Evolutionary conservation across 208 protist genomes (phyloP).

Genomic region (Trypanosoma mega): DNA sequence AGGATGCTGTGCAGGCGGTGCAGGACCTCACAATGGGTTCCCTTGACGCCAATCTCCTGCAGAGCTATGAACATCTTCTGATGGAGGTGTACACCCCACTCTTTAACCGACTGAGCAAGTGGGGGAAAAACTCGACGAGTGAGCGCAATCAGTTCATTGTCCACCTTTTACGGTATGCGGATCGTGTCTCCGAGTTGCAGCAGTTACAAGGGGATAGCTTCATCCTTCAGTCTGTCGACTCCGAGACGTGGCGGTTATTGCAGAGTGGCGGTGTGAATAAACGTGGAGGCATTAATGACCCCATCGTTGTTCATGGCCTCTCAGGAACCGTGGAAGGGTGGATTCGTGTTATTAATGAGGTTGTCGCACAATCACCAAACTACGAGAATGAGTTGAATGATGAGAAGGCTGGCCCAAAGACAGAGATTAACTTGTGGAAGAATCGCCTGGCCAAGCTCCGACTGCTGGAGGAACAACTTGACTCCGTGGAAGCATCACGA

Average conservation of each 20-base stretch:
- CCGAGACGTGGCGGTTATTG: conserved; percentile 77
- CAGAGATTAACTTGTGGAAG: conserved; percentile 95
- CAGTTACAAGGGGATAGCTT: conserved; percentile 74
- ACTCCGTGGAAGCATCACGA: conserved; percentile 60
- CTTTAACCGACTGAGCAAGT: conserved; percentile 75
- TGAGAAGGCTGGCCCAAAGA: conserved; percentile 90
- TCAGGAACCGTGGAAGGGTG: conserved; percentile 71
- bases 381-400: conserved; percentile 90
- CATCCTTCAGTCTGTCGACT: conserved; percentile 53
- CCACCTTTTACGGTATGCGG: conserved; percentile 81
- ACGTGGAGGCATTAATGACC: conserved; percentile 77
- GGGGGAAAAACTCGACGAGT: conserved; percentile 88
- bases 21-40: conserved; percentile 87
- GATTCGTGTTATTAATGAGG: conserved; percentile 65
- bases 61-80: conserved; percentile 86
- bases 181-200: conserved; percentile 89
- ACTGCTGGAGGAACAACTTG: conserved; percentile 90
- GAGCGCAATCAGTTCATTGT: conserved; percentile 88
- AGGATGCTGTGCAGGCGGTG: conserved; percentile 74
- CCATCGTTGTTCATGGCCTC: conserved; percentile 62
- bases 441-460: conserved; percentile 91
- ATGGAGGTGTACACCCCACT: conserved; percentile 92
- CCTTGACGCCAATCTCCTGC: conserved; percentile 77
- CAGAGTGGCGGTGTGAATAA: conserved; percentile 75
- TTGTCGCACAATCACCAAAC: conserved; percentile 76